phyloP scores from a whole-genome alignment of 2,329 filamentous ascomycete species.

The Talaromyces sp. region DNA sequence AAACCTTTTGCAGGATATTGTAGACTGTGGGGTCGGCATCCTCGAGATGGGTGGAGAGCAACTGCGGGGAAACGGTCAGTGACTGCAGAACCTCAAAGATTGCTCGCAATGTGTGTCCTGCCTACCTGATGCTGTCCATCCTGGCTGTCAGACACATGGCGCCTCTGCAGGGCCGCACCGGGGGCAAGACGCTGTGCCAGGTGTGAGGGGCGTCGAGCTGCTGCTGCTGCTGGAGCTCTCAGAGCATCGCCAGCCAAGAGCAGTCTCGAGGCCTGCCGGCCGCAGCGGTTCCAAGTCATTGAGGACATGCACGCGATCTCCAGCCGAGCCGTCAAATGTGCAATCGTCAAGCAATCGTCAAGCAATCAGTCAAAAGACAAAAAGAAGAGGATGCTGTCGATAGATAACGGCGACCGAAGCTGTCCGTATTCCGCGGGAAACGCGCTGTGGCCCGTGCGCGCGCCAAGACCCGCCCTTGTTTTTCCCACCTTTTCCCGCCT shows the following conservation, averaged over 20 bases:
- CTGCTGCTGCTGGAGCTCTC: slow-evolving; percentile 16
- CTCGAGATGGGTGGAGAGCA: slow-evolving; percentile 73
- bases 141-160: slow-evolving; percentile 33
- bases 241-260: slow-evolving; percentile 27
- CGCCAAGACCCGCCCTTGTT: slow-evolving; percentile 7
- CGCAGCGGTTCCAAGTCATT: slow-evolving; percentile 34
- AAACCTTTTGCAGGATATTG: slow-evolving; percentile 83
- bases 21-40: slow-evolving; percentile 83
- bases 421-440: slow-evolving; percentile 13
- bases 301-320: slow-evolving; percentile 5
- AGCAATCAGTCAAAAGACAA: background rate
- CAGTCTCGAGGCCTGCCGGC: slow-evolving; percentile 27
- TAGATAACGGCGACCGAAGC: slow-evolving; percentile 7
- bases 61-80: slow-evolving; percentile 43
- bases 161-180: slow-evolving; percentile 26
- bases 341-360: background rate
- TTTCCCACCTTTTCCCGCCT: slow-evolving; percentile 15
- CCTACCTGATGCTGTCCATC: slow-evolving; percentile 40
- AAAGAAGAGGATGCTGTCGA: background rate
- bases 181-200: slow-evolving; percentile 13
- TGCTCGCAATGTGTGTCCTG: background rate
- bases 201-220: slow-evolving; percentile 16
- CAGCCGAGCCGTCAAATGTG: background rate
- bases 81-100: background rate
- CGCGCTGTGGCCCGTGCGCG: background rate